These are phyloP conservation scores for Wilhelminamyces savonicus DNA, from an alignment of 805 yeast genomes.

Conservation along the genomic window DNA sequence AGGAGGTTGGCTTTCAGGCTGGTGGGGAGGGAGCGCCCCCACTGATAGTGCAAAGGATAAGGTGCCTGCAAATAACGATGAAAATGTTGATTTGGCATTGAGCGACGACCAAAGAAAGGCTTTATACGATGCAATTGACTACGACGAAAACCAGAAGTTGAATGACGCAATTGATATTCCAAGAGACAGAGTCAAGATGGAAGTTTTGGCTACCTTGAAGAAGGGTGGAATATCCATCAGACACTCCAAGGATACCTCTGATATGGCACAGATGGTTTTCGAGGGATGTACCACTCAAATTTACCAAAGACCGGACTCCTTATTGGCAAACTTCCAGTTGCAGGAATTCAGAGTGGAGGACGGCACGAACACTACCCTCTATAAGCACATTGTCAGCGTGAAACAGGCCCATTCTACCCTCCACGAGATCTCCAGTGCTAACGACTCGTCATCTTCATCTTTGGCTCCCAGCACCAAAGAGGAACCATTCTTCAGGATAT, in stretches of 20 bases:
- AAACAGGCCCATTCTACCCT: conserved; percentile 49
- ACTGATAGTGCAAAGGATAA: conserved; percentile 32
- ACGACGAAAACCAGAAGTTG: conserved; percentile 56
- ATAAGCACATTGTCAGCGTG: conserved; percentile 82
- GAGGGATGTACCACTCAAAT: conserved; percentile 76
- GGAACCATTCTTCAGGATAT: conserved; percentile 73
- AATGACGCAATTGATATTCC: conserved; percentile 60
- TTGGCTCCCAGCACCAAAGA: too few species aligned
- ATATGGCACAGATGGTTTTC: conserved; percentile 72
- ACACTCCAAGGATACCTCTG: conserved; percentile 30
- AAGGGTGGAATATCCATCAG: conserved; percentile 72
- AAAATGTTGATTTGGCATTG: conserved; percentile 29
- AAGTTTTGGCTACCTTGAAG: conserved; percentile 60
- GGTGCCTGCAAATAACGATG: conserved; percentile 13
- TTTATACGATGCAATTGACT: conserved; percentile 88
- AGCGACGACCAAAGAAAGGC: conserved; percentile 88
- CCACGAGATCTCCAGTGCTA: conserved; percentile 13
- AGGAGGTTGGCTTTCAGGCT: conserved; percentile 63
- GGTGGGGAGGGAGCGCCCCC: conserved; percentile 48
- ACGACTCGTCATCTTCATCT: too few species aligned
- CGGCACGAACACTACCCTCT: conserved; percentile 72
- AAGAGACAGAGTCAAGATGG: conserved; percentile 62
- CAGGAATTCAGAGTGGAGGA: conserved; percentile 84
- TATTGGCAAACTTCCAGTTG: conserved; percentile 62
- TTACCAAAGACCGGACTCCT: conserved; percentile 74